Conservation (phyloP, 2,329 filamentous ascomycete species). For the Trichoderma citrinoviride region DNA sequence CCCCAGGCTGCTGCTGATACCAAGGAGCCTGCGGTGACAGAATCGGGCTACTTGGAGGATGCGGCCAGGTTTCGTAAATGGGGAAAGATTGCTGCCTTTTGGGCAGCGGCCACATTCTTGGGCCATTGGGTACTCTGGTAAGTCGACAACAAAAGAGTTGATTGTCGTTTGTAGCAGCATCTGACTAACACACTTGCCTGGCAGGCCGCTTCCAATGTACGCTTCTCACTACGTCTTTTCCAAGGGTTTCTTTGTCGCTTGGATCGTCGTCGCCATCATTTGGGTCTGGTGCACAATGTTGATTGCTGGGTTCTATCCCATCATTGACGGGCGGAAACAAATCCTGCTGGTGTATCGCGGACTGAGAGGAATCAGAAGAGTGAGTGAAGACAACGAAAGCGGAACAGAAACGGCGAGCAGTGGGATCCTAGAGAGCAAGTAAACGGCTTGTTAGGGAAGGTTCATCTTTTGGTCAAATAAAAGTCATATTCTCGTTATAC, state of each 20-base stretch:
- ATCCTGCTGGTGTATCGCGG: slow-evolving; percentile 25
- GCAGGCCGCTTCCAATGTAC: slow-evolving; percentile 52
- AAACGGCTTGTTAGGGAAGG: background rate
- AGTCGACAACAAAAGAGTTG: slow-evolving; percentile 5
- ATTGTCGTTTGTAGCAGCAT: background rate
- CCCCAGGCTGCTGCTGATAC: slow-evolving; percentile 3
- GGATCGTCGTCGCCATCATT: slow-evolving; percentile 50
- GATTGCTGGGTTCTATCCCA: slow-evolving; percentile 48
- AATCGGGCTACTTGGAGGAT: slow-evolving; percentile 31
- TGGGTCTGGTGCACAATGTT: slow-evolving; percentile 54
- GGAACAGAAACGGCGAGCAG: slow-evolving; percentile 5
- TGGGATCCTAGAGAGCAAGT: slow-evolving; percentile 7
- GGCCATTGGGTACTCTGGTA: slow-evolving; percentile 54
- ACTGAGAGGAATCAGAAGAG: slow-evolving; percentile 12
- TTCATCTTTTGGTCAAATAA: too few species aligned
- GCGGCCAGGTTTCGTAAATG: slow-evolving; percentile 44
- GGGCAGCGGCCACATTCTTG: slow-evolving; percentile 49
- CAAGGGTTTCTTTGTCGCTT: slow-evolving; percentile 48
- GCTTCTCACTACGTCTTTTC: slow-evolving; percentile 49
- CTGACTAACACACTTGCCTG: background rate
- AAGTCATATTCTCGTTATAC: too few species aligned
- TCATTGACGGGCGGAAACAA: slow-evolving; percentile 45
- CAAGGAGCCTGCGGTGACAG: slow-evolving; percentile 28
- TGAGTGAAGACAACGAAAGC: slow-evolving; percentile 1
- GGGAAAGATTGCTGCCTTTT: slow-evolving; percentile 45